Conservation (phyloP, 2,329 filamentous ascomycete species). For the Clarireedia homoeocarpa region DNA sequence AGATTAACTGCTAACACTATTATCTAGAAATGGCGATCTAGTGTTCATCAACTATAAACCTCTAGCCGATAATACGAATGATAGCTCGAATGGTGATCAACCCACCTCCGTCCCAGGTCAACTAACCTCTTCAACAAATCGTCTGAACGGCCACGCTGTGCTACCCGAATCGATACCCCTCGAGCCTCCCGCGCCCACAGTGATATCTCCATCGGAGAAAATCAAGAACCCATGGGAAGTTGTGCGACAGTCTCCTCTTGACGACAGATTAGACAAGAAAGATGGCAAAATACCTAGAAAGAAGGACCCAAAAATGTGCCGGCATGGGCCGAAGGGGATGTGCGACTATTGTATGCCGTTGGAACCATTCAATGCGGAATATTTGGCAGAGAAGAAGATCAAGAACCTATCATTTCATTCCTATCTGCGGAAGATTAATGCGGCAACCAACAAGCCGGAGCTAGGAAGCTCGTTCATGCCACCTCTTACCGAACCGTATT, state of each 20-base stretch:
- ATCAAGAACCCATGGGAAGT: slow-evolving; percentile 92
- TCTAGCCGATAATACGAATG: slow-evolving; percentile 38
- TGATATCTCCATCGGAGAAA: slow-evolving; percentile 47
- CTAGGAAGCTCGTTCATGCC: slow-evolving; percentile 92
- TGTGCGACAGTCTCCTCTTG: slow-evolving; percentile 78
- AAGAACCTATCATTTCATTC: slow-evolving; percentile 97
- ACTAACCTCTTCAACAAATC: slow-evolving; percentile 43
- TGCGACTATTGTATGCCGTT: slow-evolving; percentile 98
- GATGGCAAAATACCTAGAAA: slow-evolving; percentile 82
- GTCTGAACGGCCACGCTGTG: slow-evolving; percentile 72
- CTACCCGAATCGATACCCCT: slow-evolving; percentile 60
- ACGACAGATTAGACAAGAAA: slow-evolving; percentile 76
- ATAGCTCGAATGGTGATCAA: slow-evolving; percentile 32
- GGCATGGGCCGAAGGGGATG: slow-evolving; percentile 95
- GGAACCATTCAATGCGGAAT: slow-evolving; percentile 85
- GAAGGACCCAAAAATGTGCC: slow-evolving; percentile 78
- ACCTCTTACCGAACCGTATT: slow-evolving; percentile 86
- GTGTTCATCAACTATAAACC: slow-evolving; percentile 79
- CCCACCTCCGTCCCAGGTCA: slow-evolving; percentile 23
- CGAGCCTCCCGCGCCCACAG: slow-evolving; percentile 42
- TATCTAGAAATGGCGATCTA: slow-evolving; percentile 73
- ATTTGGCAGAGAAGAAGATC: slow-evolving; percentile 92
- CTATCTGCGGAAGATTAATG: slow-evolving; percentile 89
- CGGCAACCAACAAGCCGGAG: slow-evolving; percentile 93
- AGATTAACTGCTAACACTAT: background rate